Evolutionary conservation across 2,329 filamentous ascomycete genomes (phyloP).

Genomic region (Ploettnerulaceae sp.): DNA sequence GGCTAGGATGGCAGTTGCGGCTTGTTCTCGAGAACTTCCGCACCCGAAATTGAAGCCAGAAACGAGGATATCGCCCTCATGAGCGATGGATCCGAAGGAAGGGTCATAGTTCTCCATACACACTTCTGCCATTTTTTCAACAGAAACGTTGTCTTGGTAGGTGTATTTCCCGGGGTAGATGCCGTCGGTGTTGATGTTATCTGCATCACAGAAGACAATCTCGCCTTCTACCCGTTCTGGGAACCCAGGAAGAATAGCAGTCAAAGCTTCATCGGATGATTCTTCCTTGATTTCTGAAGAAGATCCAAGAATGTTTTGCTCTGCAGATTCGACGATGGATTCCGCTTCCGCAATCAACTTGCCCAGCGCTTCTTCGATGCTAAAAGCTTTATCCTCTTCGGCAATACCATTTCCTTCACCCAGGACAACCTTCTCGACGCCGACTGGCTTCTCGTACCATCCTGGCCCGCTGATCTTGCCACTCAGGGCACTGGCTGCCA

Average conservation of each 20-base stretch:
- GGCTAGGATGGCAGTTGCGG: conserved; percentile 80
- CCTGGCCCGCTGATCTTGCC: conserved; percentile 73
- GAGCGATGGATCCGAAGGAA: conserved; percentile 58
- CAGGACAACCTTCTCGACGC: conserved; percentile 59
- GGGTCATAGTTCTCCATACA: conserved; percentile 94
- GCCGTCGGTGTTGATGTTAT: conserved; percentile 86
- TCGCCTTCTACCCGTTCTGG: conserved; percentile 78
- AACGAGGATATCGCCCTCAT: conserved; percentile 74
- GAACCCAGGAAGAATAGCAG: conserved; percentile 79
- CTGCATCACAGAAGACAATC: conserved; percentile 80
- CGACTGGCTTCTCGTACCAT: conserved; percentile 68
- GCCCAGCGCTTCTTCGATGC: conserved; percentile 65
- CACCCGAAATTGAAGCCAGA: conserved; percentile 86
- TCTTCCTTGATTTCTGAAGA: conserved; percentile 16
- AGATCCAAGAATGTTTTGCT: conserved; percentile 31
- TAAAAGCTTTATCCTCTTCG: conserved; percentile 60
- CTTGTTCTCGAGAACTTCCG: conserved; percentile 77
- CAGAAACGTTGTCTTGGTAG: conserved; percentile 78
- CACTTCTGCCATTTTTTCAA: conserved; percentile 77
- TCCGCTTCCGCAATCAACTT: conserved; percentile 68
- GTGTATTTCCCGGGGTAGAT: conserved; percentile 93
- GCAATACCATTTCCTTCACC: conserved; percentile 66
- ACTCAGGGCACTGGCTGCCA: conserved; percentile 78
- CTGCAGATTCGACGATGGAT: conserved; percentile 35
- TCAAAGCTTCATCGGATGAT: conserved; percentile 41